Evolutionary conservation across 2,329 filamentous ascomycete genomes (phyloP).

Genomic region (Rutstroemia sp.): DNA sequence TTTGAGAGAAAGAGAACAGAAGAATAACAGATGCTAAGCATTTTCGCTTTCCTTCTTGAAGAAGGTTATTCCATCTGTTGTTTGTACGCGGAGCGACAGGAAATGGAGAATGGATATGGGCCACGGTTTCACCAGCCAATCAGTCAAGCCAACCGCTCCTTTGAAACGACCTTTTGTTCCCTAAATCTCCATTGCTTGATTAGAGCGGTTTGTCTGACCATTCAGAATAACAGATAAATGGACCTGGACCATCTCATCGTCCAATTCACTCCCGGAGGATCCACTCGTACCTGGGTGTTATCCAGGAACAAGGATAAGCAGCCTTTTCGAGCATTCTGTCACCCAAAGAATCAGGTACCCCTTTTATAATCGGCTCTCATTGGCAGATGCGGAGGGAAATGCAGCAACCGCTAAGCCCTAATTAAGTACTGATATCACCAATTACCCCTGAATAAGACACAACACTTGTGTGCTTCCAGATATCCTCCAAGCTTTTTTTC

Average conservation of each 20-base stretch:
- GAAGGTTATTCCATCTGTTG: no score
- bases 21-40: not conserved
- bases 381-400: not conserved
- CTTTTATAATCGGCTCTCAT: no score
- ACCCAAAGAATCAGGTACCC: no score
- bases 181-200: constrained; percentile 3
- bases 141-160: not conserved
- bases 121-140: not conserved
- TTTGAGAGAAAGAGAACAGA: not conserved
- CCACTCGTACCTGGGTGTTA: no score
- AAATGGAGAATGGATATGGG: not conserved
- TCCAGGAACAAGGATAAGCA: no score
- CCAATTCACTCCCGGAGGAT: no score
- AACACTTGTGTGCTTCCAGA: not conserved
- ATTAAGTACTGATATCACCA: not conserved
- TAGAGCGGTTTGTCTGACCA: not conserved
- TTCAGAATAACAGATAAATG: not conserved
- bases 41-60: not conserved
- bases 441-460: not conserved
- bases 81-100: not conserved
- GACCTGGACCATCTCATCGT: no score
- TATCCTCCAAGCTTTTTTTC: constrained; percentile 5
- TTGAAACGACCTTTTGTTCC: constrained; percentile 1
- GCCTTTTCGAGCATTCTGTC: no score
- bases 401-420: not conserved